A percentile compares a stretch with the other conserved stretches of the same genome.
Conservation (phyloP, 768 basidiomycete species). For the Tricholoma flavovirens region DNA sequence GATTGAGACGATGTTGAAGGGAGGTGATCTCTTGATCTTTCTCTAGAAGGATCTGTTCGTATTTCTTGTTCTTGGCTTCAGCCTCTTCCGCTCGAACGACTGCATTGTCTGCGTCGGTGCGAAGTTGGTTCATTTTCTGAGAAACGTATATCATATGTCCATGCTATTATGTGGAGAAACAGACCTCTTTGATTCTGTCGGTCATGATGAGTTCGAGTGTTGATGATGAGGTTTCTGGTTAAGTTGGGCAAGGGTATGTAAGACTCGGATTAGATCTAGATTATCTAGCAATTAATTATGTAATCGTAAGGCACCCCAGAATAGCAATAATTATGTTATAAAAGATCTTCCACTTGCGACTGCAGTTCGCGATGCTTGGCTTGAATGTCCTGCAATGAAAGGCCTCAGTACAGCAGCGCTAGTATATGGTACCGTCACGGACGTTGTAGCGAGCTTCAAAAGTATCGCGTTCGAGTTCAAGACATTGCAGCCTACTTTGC, state of each 20-base stretch:
- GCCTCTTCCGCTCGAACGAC: slow-evolving; percentile 80
- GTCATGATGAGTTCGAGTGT: slow-evolving; percentile 30
- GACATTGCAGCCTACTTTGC: slow-evolving; percentile 6
- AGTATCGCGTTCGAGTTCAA: slow-evolving; percentile 10
- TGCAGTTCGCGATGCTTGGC: slow-evolving; percentile 17
- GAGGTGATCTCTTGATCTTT: slow-evolving; percentile 87
- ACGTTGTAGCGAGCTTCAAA: slow-evolving; percentile 15
- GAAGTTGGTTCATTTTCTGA: slow-evolving; percentile 74
- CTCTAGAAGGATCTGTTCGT: slow-evolving; percentile 65
- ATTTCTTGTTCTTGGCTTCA: slow-evolving; percentile 76
- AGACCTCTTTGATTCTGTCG: slow-evolving; percentile 49
- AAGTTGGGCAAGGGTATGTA: slow-evolving; percentile 23
- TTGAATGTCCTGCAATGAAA: slow-evolving; percentile 11
- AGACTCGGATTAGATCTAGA: slow-evolving; percentile 35
- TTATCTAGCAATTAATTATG: slow-evolving; percentile 15
- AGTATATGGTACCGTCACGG: slow-evolving; percentile 11
- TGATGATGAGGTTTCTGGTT: slow-evolving; percentile 14
- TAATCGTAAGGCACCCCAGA: slow-evolving; percentile 4
- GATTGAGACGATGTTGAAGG: slow-evolving; percentile 61
- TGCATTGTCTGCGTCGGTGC: slow-evolving; percentile 79
- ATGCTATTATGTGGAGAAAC: background rate
- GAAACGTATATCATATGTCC: background rate
- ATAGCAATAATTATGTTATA: background rate
- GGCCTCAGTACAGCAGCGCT: too few relatives aligned
- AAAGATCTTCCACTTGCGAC: slow-evolving; percentile 17